Evolutionary conservation across 768 basidiomycete genomes (phyloP), one percentile per base, ranked within the genome.

Genomic region (Kondoa malvinella): DNA sequence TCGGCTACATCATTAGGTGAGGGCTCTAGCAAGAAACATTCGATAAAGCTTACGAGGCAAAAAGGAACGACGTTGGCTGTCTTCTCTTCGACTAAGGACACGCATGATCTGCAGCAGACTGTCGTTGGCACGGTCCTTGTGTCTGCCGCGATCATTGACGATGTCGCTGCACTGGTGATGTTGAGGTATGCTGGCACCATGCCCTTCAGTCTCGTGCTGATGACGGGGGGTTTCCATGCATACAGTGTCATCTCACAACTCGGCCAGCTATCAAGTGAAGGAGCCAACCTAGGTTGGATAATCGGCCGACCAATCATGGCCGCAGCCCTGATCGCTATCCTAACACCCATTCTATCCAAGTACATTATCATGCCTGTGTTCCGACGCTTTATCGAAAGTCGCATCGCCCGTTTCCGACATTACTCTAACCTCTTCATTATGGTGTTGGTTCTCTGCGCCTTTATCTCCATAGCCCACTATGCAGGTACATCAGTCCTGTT

Each of bases 21-120:
- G n/a, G n/a, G n/a, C n/a, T n/a, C n/a, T n/a, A n/a, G n/a, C n/a
- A n/a, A n/a, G n/a, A n/a, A n/a, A n/a, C n/a, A n/a, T n/a, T n/a
- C n/a, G n/a, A n/a, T n/a, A n/a, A n/a, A n/a, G n/a, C n/a, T n/a
- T n/a, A n/a, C n/a, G n/a, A n/a, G n/a, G n/a, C n/a, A n/a, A n/a
- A n/a, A n/a, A n/a, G n/a, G n/a, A n/a, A 87, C 86, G 31, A 85
- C 84, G 0, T 79, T 87, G n/a, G 79, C 81, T 17, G 79, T 86
- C 16, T 78, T 87, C 31, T 79, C 70, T 21, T 50, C 40, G 12
- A 50, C 40, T 50, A 8, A 21, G 12, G 21, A 50, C 12, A 68
- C 75, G 16, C 57, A 68, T 30, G 77, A 80, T 30, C 74, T 84
- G 32, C 77, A 79, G 29, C 77, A 77, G 40, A 84, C 81, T 1